Evolutionary conservation across 176 grass and related monocot genomes (phyloP), one percentile per base, ranked within the genome.

Genomic region (Cenchrus americanus): DNA sequence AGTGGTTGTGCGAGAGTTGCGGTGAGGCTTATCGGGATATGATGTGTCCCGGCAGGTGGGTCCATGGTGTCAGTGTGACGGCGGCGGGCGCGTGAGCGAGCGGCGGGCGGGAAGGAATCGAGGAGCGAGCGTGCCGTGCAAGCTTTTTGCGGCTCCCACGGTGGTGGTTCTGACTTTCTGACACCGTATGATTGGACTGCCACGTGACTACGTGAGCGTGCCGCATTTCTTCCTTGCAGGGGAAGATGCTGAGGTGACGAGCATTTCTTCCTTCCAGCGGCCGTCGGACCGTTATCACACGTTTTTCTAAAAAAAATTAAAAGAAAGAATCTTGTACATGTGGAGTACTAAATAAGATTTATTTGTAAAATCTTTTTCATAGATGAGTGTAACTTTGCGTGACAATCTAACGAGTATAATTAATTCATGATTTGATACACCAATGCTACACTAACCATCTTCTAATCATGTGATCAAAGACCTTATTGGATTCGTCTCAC

Each of bases 101-200:
- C 22, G 67, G 69, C 46, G 26, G 79, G 51, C 74, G 42, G 83
- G 51, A 64, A 24, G 83, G 83, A 77, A 78, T 2, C 46, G 21
- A 50, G 70, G 40, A 68, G 49, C 70, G 40, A 68, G 49, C 70
- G 78, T 81, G 50, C 8, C 8, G 59, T 46, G 69, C 47, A 80
- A 80, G 68, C 17, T 43, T 53, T 73, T 50, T 34, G 54, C 75
- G 19, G 19, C 4, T 41, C 27, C 85, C 34, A 37, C 34, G 4
- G 85, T 75, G 49, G 70, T 50, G 50, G 67, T 77, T 61, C 6
- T 9, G 7, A n/a, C 1, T 0, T 10, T 2, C 48, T 18, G 69
- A 2, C n/a, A n/a, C 59, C 60, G 19, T 26, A 18, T 40, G 85
- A 81, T 80, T 72, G 54, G 8, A 14, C n/a, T 15, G 32, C 47